Evolutionary conservation across 2,329 filamentous ascomycete genomes (phyloP), one percentile per base, ranked within the genome.

Genomic region (Pyricularia grisea): DNA sequence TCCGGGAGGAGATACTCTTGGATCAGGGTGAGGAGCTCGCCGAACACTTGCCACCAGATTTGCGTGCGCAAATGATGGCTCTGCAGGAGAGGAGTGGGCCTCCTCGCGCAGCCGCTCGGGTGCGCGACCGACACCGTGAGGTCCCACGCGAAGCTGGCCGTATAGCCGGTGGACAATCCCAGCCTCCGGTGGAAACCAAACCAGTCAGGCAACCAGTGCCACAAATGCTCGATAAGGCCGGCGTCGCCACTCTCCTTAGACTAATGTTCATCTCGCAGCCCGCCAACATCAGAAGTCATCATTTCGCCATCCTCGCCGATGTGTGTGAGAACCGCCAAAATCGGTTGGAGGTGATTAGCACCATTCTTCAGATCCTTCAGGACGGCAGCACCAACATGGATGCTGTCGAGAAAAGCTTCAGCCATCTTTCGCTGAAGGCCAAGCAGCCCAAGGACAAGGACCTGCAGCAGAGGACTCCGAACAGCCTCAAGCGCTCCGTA

Each of bases 291-390:
- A 92, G 93, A 73, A 88, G 86, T 71, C 92, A 93, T 70, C 84
- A 99, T 68, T 94, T 95, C 76, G 90, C 90, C 69, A 92, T 99
- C 68, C 89, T 99, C 67, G 88, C 92, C 71, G 93, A 97, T 73
- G 90, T 98, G 30, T 98, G 93, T 76, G 92, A 97, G 79, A 99
- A 99, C 77, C 90, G 93, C n/a, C 93, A 97, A 76, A 99, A 95
- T 76, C 89, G 95, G 50, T 89, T 94, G 3, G 95, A 99, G 78
- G 93, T 99, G 42, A 90, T 99, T 75, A 97, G 92, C 78, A 92
- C 95, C 28, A 83, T 99, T 42, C 86, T 99, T 11, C 92, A 95
- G 71, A 96, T 99, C 72, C 85, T 99, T 11, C 95, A 98, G 76
- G 96, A 99, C 77, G 95, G 95, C 64, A 98, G 93, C 76, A 90